A percentile compares a stretch with the other conserved stretches of the same genome.
phyloP scores from a whole-genome alignment of 2,329 filamentous ascomycete genomes.

The Sclerotiophoma versabilis region DNA sequence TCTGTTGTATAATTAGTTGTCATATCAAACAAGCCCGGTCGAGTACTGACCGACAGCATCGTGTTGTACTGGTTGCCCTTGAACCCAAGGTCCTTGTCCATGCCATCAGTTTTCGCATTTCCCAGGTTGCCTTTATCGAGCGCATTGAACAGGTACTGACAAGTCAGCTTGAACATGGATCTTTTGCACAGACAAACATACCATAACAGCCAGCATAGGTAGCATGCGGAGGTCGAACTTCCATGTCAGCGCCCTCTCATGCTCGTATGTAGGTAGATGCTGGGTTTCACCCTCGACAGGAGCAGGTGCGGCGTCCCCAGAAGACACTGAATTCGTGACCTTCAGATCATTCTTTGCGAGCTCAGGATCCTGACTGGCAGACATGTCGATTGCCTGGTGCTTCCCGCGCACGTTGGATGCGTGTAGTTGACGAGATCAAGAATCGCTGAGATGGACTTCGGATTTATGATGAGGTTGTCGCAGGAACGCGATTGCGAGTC shows the following conservation, averaged over 20 bases:
- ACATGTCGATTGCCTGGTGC: slow-evolving; percentile 29
- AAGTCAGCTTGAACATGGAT: neutral
- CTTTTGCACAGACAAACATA: neutral
- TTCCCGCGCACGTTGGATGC: neutral
- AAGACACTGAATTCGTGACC: slow-evolving; percentile 36
- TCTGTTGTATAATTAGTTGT: slow-evolving; percentile 33
- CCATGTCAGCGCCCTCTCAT: slow-evolving; percentile 56
- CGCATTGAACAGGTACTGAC: slow-evolving; percentile 61
- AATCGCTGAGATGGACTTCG: neutral
- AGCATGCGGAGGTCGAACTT: slow-evolving; percentile 64
- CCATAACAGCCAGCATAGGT: slow-evolving; percentile 64
- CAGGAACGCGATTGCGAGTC: neutral
- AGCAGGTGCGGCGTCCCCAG: slow-evolving; percentile 33
- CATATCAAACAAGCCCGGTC: neutral
- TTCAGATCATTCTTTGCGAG: slow-evolving; percentile 39
- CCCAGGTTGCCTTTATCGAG: slow-evolving; percentile 47
- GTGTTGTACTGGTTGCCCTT: slow-evolving; percentile 71
- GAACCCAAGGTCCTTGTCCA: slow-evolving; percentile 65
- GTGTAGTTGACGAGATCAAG: neutral
- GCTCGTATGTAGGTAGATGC: slow-evolving; percentile 46
- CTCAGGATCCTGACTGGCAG: slow-evolving; percentile 34
- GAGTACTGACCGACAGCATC: slow-evolving; percentile 58
- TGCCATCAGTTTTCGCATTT: slow-evolving; percentile 53
- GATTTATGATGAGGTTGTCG: neutral
- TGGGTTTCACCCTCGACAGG: slow-evolving; percentile 40